Percentiles rank a stretch among this genome's conserved stretches.
Evolutionary conservation across 305 asterid genomes (phyloP).

Genomic region (Lippia alba): DNA sequence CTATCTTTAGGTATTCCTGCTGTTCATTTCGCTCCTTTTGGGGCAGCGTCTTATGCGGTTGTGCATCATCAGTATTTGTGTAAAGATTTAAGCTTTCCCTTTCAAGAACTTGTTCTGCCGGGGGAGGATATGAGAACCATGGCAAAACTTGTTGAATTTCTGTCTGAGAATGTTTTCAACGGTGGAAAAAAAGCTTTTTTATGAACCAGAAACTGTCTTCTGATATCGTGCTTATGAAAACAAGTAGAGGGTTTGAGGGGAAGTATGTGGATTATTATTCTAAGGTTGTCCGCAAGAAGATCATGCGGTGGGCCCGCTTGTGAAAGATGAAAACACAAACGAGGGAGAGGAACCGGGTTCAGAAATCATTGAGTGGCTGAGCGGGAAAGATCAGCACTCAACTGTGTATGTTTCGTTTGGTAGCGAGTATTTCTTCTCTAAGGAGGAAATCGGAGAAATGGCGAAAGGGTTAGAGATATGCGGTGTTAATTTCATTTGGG

Average conservation of each 20-base stretch:
- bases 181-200: background rate
- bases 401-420: constrained; percentile 50
- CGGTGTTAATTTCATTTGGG: constrained; percentile 57
- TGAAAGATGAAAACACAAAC: too few species aligned
- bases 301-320: constrained; percentile 34
- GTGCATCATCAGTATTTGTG: too few species aligned
- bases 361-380: constrained; percentile 46
- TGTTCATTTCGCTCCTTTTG: constrained; percentile 34
- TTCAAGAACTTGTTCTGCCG: too few species aligned
- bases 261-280: constrained; percentile 43
- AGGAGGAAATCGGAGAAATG: constrained; percentile 46
- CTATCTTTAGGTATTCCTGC: constrained; percentile 35
- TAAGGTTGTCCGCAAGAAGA: background rate
- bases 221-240: constrained; percentile 29
- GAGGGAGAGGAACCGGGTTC: background rate
- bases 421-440: constrained; percentile 45
- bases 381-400: constrained; percentile 30
- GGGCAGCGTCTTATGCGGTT: too few species aligned
- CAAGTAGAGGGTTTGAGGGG: constrained; percentile 39
- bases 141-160: too few species aligned
- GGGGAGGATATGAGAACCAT: too few species aligned
- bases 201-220: too few species aligned
- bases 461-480: constrained; percentile 52
- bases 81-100: too few species aligned
- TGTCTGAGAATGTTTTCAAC: constrained; percentile 34